These are phyloP conservation scores for Pluteus cervinus DNA, from an alignment of 768 basidiomycete species.

Conservation along the genomic window DNA sequence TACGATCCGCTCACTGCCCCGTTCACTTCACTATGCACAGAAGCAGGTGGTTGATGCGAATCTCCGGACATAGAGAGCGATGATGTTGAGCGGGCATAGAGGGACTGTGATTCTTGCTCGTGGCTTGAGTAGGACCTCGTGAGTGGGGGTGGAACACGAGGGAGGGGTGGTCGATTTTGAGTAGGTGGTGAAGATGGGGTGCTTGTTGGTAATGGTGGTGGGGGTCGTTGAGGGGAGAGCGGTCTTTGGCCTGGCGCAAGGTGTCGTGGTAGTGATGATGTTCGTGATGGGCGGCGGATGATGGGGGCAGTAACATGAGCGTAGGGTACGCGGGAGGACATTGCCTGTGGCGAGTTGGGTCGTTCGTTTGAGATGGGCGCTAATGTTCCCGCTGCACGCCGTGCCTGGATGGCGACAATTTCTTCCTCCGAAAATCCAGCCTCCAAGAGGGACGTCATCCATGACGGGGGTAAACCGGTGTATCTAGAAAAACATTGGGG, in stretches of 20 bases:
- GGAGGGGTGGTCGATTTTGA: slow-evolving; percentile 11
- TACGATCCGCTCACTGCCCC: not conserved
- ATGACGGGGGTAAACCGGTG: slow-evolving; percentile 66
- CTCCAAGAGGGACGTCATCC: slow-evolving; percentile 54
- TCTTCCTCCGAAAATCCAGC: slow-evolving; percentile 68
- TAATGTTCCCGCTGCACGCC: slow-evolving; percentile 30
- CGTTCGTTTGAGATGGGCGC: slow-evolving; percentile 27
- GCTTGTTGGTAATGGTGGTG: slow-evolving; percentile 8
- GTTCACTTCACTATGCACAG: slow-evolving; percentile 6
- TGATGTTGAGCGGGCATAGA: slow-evolving; percentile 5
- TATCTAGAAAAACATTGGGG: slow-evolving; percentile 30
- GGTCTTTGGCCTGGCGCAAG: slow-evolving; percentile 23
- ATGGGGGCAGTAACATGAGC: slow-evolving; percentile 9
- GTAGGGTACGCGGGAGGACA: slow-evolving; percentile 9
- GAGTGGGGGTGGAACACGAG: slow-evolving; percentile 16
- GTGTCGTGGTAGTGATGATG: slow-evolving; percentile 29
- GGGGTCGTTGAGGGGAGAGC: slow-evolving; percentile 14
- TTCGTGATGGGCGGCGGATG: slow-evolving; percentile 23
- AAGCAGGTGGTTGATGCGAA: slow-evolving; percentile 12
- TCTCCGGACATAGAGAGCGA: slow-evolving; percentile 5
- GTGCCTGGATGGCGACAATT: slow-evolving; percentile 51
- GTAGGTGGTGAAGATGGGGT: slow-evolving; percentile 1
- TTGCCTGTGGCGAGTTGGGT: slow-evolving; percentile 20
- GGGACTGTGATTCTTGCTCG: slow-evolving; percentile 8
- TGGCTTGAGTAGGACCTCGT: slow-evolving; percentile 11